Conservation (phyloP, 2,329 filamentous ascomycete genomes). For the Geosmithia morbida region DNA sequence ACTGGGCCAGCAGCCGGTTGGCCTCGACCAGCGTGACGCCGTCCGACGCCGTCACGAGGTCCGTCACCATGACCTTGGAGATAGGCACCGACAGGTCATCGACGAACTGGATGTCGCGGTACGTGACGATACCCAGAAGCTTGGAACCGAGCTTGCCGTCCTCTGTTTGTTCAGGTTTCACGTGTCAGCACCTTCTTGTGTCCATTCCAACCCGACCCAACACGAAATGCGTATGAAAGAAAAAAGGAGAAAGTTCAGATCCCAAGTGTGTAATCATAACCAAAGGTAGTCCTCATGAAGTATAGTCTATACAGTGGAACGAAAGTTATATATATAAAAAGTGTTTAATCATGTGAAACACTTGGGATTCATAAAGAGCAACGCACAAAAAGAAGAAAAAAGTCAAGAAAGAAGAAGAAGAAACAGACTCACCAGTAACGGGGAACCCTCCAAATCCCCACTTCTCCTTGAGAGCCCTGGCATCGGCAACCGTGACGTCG, state of each 20-base stretch:
- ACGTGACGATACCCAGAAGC: constrained; percentile 93
- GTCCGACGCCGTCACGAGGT: constrained; percentile 74
- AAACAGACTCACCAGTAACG: constrained; percentile 59
- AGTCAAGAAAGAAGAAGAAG: constrained; percentile 6
- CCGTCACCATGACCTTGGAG: constrained; percentile 85
- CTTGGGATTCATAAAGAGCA: too few species aligned
- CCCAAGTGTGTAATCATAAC: constrained; percentile 11
- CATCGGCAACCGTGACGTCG: constrained; percentile 78
- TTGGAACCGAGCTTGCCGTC: constrained; percentile 87
- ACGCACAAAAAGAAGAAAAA: constrained; percentile 4
- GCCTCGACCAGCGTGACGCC: constrained; percentile 79
- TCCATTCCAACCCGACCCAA: background rate
- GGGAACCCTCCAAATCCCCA: constrained; percentile 99
- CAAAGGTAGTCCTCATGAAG: constrained; percentile 8
- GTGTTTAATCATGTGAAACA: constrained; percentile 65
- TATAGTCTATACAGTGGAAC: constrained; percentile 92
- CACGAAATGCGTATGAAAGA: constrained; percentile 2
- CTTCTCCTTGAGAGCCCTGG: constrained; percentile 85
- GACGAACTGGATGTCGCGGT: constrained; percentile 96
- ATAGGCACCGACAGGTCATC: constrained; percentile 58
- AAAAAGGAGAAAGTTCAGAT: constrained; percentile 7
- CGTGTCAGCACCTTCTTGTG: constrained; percentile 19
- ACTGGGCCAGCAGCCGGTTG: constrained; percentile 84
- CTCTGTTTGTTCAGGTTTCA: constrained; percentile 43
- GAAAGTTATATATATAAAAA: constrained; percentile 88